These are phyloP conservation scores for Ananas comosus DNA, from an alignment of 176 grass and related monocot species.

Conservation along the genomic window DNA sequence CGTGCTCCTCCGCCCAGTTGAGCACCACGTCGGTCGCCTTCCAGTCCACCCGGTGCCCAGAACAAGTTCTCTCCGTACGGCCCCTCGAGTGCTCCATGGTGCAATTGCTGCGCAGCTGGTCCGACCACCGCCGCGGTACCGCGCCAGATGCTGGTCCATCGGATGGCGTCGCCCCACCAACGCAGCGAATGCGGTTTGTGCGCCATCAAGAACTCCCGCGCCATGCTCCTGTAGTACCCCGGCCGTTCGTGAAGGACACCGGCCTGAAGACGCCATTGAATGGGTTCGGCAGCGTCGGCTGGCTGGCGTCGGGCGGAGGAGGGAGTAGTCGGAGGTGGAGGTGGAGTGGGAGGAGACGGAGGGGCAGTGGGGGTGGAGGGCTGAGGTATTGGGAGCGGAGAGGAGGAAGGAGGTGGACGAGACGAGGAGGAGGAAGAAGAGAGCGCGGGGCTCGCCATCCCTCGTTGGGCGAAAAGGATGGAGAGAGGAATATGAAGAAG, in stretches of 20 bases:
- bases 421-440: background rate
- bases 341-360: too few relatives aligned
- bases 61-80: slow-evolving; percentile 24
- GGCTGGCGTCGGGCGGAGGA: background rate
- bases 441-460: background rate
- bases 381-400: background rate
- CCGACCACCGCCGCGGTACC: slow-evolving; percentile 10
- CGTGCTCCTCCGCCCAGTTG: slow-evolving; percentile 4
- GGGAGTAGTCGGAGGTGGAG: background rate
- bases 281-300: background rate
- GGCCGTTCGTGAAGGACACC: background rate
- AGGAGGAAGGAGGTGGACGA: background rate
- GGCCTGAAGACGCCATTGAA: background rate
- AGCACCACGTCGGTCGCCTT: background rate
- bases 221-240: background rate
- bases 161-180: background rate
- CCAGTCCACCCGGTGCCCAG: slow-evolving; percentile 12
- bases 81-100: slow-evolving; percentile 8
- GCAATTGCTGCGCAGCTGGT: background rate
- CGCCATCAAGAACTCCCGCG: background rate
- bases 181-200: slow-evolving; percentile 12
- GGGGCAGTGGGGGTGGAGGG: background rate
- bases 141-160: background rate
- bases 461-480: background rate
- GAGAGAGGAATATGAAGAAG: background rate